Percentiles rank a stretch among this genome's conserved stretches.
Evolutionary conservation across 2,329 filamentous ascomycete genomes (phyloP).

Genomic region (Tolypocladium inflatum): DNA sequence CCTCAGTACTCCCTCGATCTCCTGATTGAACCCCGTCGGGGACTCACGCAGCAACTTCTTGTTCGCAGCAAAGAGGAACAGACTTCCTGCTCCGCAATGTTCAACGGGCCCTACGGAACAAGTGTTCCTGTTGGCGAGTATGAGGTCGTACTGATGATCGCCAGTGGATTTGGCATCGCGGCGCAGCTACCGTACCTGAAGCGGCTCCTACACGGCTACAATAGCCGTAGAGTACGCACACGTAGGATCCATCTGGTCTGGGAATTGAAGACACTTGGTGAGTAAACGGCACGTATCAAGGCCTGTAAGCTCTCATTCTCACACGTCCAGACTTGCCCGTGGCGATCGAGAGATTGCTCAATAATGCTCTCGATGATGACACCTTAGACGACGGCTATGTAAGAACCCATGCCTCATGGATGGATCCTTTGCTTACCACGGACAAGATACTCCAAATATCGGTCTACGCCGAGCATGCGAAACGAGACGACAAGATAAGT

Average conservation of each 20-base stretch:
- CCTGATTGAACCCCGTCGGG: not conserved
- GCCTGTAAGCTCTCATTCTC: not conserved
- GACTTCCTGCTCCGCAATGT: conserved; percentile 11
- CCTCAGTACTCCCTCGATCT: not conserved
- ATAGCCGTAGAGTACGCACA: conserved; percentile 14
- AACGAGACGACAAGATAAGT: not conserved
- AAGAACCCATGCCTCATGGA: not conserved
- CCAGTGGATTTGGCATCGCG: conserved; percentile 23
- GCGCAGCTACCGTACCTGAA: conserved; percentile 23
- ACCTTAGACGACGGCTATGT: conserved; percentile 6
- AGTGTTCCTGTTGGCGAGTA: conserved; percentile 16
- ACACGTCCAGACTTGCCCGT: conserved; percentile 2
- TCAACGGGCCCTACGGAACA: conserved; percentile 20
- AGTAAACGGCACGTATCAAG: not conserved
- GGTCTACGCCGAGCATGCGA: not conserved
- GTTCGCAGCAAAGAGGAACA: not conserved
- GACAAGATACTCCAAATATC: not conserved
- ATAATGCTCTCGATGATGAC: conserved; percentile 1
- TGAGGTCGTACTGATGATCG: conserved; percentile 21
- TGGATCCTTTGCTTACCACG: not conserved
- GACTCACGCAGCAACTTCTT: not conserved
- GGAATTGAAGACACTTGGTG: conserved; percentile 16
- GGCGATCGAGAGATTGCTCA: conserved; percentile 1
- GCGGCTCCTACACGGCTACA: conserved; percentile 23
- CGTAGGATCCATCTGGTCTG: conserved; percentile 23